Percentiles rank a stretch among this genome's conserved stretches.
phyloP scores from a whole-genome alignment of 2,329 filamentous ascomycete species.

The Arachnomyces sp. region DNA sequence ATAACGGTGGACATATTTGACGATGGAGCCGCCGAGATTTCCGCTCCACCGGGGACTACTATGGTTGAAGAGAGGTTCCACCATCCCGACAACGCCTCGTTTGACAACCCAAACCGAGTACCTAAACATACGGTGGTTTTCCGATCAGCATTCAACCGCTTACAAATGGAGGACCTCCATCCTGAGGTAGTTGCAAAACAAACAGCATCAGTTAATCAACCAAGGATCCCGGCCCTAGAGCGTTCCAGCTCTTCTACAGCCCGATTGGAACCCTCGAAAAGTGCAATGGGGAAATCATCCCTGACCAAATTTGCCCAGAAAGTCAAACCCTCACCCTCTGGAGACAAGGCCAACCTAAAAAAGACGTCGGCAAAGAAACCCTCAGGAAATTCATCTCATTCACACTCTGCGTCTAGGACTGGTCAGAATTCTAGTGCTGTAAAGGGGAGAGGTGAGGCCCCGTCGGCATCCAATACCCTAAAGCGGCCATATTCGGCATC shows the following conservation, averaged over 20 bases:
- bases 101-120: constrained; percentile 26
- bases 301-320: constrained; percentile 28
- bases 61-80: constrained; percentile 39
- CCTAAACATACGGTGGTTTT: constrained; percentile 40
- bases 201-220: too few species aligned
- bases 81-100: constrained; percentile 43
- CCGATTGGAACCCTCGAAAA: constrained; percentile 18
- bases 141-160: constrained; percentile 35
- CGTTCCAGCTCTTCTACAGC: constrained; percentile 11
- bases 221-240: too few species aligned
- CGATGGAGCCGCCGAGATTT: constrained; percentile 33
- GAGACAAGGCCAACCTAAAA: constrained; percentile 20
- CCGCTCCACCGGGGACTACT: constrained; percentile 37
- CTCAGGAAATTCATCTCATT: constrained; percentile 12
- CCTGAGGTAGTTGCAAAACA: constrained; percentile 10
- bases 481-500: too few species aligned
- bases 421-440: too few species aligned
- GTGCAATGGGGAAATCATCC: constrained; percentile 19
- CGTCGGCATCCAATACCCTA: too few species aligned
- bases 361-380: constrained; percentile 11
- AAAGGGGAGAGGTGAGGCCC: too few species aligned
- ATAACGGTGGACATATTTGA: constrained; percentile 41
- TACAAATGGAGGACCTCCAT: constrained; percentile 29
- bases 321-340: constrained; percentile 19
- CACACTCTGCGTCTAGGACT: constrained; percentile 1